Evolutionary conservation across 106 monocot genomes (phyloP).

Genomic region (Dendrobium chrysotoxum): DNA sequence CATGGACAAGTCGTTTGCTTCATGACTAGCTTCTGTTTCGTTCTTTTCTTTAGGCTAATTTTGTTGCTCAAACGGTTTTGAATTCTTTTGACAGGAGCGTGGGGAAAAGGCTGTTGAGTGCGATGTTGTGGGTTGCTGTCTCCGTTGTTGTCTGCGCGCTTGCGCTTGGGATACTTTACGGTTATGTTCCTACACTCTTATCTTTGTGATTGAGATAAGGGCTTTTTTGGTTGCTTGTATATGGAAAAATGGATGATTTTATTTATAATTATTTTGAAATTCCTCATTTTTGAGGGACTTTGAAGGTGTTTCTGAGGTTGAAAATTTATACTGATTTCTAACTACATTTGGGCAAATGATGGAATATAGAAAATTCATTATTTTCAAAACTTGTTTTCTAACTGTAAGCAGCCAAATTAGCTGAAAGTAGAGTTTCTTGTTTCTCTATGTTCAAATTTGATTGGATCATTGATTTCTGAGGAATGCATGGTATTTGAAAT

Average conservation of each 20-base stretch:
- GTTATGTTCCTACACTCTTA: constrained; percentile 19
- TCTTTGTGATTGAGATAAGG: not conserved
- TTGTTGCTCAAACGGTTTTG: not conserved
- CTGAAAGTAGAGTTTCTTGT: not conserved
- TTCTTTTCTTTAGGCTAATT: not conserved
- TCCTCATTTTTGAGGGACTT: too few species aligned
- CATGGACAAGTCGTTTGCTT: constrained; percentile 64
- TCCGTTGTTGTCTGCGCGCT: constrained; percentile 77
- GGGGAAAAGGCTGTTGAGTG: constrained; percentile 66
- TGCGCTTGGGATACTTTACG: constrained; percentile 77
- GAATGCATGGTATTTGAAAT: not conserved
- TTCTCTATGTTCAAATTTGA: not conserved
- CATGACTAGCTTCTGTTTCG: not conserved
- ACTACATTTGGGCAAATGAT: too few species aligned
- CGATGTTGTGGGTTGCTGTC: constrained; percentile 55
- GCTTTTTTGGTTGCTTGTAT: not conserved
- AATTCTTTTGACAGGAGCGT: constrained; percentile 44
- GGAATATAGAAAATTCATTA: not conserved
- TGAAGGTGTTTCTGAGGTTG: too few species aligned
- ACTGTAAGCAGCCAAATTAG: not conserved
- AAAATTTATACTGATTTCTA: too few species aligned
- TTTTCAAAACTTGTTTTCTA: not conserved
- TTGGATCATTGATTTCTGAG: not conserved
- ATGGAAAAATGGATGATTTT: not conserved
- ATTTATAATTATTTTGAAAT: too few species aligned